Evolutionary conservation across 495 filamentous ascomycete genomes (phyloP).

Genomic region (Corynascus novoguineensis): DNA sequence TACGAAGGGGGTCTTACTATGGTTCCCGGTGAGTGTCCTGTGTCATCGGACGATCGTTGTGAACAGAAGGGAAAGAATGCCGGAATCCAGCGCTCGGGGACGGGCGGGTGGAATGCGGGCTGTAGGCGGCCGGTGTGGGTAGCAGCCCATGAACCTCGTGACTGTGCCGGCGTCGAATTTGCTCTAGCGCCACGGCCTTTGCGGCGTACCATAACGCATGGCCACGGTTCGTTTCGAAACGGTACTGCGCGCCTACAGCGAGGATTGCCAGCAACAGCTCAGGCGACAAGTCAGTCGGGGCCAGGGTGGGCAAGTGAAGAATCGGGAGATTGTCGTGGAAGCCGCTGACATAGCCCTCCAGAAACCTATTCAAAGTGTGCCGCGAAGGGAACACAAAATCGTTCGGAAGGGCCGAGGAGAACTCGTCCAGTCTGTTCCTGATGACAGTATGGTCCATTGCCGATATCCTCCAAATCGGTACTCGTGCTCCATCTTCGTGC

Average conservation of each 20-base stretch:
- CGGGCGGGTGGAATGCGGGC: slow-evolving; percentile 46
- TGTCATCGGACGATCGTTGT: slow-evolving; percentile 46
- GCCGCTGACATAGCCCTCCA: slow-evolving; percentile 62
- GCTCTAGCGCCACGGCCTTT: slow-evolving; percentile 48
- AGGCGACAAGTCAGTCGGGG: slow-evolving; percentile 47
- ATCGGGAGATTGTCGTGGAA: slow-evolving; percentile 67
- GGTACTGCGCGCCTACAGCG: slow-evolving; percentile 61
- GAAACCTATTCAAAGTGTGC: slow-evolving; percentile 58
- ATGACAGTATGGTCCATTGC: slow-evolving; percentile 58
- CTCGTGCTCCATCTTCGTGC: slow-evolving; percentile 38
- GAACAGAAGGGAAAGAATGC: slow-evolving; percentile 48
- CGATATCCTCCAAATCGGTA: slow-evolving; percentile 60
- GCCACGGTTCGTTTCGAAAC: slow-evolving; percentile 61
- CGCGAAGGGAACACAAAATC: slow-evolving; percentile 61
- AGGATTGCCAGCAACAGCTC: slow-evolving; percentile 60
- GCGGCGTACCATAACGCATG: slow-evolving; percentile 67
- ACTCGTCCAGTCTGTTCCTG: slow-evolving; percentile 58
- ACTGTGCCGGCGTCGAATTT: slow-evolving; percentile 49
- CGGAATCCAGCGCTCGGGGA: slow-evolving; percentile 47
- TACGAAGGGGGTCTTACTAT: slow-evolving; percentile 37
- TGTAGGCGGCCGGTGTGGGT: slow-evolving; percentile 46
- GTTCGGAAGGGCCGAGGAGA: slow-evolving; percentile 59
- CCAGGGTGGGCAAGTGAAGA: slow-evolving; percentile 59
- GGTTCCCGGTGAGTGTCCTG: slow-evolving; percentile 49
- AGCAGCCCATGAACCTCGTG: slow-evolving; percentile 46